Evolutionary conservation across 352 stramenopile species (phyloP).

Genomic region (Phytopythium mirpurense): DNA sequence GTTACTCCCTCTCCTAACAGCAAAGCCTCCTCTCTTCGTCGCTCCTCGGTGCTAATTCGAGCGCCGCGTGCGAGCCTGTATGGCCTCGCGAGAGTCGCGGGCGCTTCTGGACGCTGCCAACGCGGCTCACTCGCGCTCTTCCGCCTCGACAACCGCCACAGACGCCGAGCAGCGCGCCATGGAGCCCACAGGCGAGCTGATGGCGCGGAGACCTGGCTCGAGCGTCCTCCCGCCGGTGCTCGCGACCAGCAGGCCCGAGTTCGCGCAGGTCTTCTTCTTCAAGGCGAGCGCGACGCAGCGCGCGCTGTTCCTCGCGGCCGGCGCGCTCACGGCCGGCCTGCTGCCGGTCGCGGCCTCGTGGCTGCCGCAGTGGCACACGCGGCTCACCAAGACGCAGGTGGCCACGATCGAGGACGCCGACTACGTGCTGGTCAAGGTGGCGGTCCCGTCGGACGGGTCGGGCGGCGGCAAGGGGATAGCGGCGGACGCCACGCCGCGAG

Average conservation of each 20-base stretch:
- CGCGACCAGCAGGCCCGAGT: conserved; percentile 3
- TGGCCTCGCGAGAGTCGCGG: background rate
- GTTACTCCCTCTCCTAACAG: too few species aligned
- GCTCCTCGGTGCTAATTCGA: background rate
- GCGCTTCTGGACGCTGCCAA: background rate
- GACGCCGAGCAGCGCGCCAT: background rate
- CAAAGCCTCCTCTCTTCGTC: background rate
- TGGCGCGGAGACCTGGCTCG: background rate
- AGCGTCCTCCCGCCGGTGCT: conserved; percentile 2
- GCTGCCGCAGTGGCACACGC: conserved; percentile 53
- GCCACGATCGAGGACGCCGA: conserved; percentile 35
- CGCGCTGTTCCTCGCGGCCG: conserved; percentile 34
- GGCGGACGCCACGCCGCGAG: conserved; percentile 12
- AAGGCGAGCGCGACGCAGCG: conserved; percentile 22
- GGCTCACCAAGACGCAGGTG: conserved; percentile 41
- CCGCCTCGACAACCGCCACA: background rate
- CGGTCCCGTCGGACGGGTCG: conserved; percentile 14
- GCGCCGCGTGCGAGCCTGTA: background rate
- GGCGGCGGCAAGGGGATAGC: conserved; percentile 14
- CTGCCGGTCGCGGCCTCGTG: conserved; percentile 42
- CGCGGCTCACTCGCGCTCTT: background rate
- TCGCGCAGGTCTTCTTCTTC: conserved; percentile 8
- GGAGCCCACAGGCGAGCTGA: background rate
- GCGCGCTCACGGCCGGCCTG: conserved; percentile 33
- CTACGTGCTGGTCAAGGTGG: conserved; percentile 42